A percentile compares a stretch with the other conserved stretches of the same genome.
Conservation (phyloP, 2,329 filamentous ascomycete species). For the Dryadomyces sulphureus region DNA sequence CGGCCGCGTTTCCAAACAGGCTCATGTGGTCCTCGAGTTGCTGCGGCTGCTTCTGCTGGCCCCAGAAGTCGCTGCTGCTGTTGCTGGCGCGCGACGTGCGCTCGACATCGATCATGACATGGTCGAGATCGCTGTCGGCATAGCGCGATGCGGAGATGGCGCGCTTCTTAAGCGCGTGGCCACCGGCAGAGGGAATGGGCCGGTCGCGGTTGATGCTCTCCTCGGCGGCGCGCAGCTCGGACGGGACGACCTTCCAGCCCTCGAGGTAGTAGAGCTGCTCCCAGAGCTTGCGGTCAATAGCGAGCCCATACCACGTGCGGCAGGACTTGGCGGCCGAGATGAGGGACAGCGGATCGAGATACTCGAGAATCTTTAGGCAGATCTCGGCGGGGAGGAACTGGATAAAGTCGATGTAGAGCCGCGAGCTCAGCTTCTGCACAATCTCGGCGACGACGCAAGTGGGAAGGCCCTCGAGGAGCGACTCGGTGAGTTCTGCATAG, state of each 20-base stretch:
- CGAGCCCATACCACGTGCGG: constrained; percentile 65
- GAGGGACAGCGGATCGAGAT: constrained; percentile 68
- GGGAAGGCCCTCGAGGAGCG: constrained; percentile 61
- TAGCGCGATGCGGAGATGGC: constrained; percentile 27
- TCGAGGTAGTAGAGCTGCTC: constrained; percentile 67
- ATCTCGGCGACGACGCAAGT: constrained; percentile 69
- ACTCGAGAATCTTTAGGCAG: constrained; percentile 75
- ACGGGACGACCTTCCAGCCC: constrained; percentile 63
- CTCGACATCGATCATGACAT: constrained; percentile 23
- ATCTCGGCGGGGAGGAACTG: constrained; percentile 77
- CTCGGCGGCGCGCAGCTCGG: constrained; percentile 55
- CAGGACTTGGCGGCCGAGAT: constrained; percentile 68
- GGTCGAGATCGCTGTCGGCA: constrained; percentile 15
- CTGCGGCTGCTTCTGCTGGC: too few relatives aligned
- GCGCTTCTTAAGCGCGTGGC: constrained; percentile 39
- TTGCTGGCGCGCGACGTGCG: constrained; percentile 12
- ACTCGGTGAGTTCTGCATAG: constrained; percentile 59
- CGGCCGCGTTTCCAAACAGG: too few relatives aligned
- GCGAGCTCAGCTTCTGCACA: constrained; percentile 63
- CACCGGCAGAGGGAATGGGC: constrained; percentile 27
- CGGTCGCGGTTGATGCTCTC: constrained; percentile 37
- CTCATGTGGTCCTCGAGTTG: too few relatives aligned
- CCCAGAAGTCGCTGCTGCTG: too few relatives aligned
- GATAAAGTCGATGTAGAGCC: constrained; percentile 88
- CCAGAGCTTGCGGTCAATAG: constrained; percentile 78